A percentile compares a stretch with the other conserved stretches of the same genome.
Conservation (phyloP, 2,329 filamentous ascomycete species). For the Bretziella fagacearum region DNA sequence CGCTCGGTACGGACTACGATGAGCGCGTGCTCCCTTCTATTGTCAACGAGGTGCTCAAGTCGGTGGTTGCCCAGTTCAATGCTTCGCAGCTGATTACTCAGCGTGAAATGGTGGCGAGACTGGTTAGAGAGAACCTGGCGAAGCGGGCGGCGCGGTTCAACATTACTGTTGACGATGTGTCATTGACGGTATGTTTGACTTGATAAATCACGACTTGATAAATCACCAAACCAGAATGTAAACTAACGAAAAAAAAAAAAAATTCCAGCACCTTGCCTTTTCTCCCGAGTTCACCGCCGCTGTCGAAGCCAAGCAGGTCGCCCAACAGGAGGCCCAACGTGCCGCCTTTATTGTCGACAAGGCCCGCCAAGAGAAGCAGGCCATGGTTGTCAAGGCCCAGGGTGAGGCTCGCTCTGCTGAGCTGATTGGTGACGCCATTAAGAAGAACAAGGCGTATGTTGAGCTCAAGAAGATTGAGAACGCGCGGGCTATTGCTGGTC, state of each 20-base stretch:
- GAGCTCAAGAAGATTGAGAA: slow-evolving; percentile 98
- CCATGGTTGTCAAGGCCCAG: slow-evolving; percentile 94
- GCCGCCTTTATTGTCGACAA: slow-evolving; percentile 98
- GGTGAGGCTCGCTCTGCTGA: slow-evolving; percentile 97
- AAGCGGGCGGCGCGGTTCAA: slow-evolving; percentile 89
- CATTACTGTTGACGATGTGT: slow-evolving; percentile 93
- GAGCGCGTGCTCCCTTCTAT: slow-evolving; percentile 94
- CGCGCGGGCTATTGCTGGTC: slow-evolving; percentile 69
- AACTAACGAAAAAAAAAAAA: slow-evolving; percentile 6
- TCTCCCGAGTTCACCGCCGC: slow-evolving; percentile 58
- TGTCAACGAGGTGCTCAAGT: slow-evolving; percentile 97
- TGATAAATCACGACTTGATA: not conserved
- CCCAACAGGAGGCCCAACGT: slow-evolving; percentile 85
- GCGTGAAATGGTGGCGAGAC: slow-evolving; percentile 82
- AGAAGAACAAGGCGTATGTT: slow-evolving; percentile 95
- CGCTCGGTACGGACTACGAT: slow-evolving; percentile 87
- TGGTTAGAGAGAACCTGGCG: slow-evolving; percentile 86
- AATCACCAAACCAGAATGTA: not conserved
- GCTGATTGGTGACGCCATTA: slow-evolving; percentile 96
- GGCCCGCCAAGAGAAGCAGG: slow-evolving; percentile 97
- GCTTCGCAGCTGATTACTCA: slow-evolving; percentile 96
- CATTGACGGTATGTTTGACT: slow-evolving; percentile 55
- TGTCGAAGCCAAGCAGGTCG: slow-evolving; percentile 58
- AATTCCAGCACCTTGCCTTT: slow-evolving; percentile 54
- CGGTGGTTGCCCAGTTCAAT: slow-evolving; percentile 97